These are phyloP conservation scores for Athelia sp. DNA, from an alignment of 1,284 basidiomycete species.

Conservation along the genomic window DNA sequence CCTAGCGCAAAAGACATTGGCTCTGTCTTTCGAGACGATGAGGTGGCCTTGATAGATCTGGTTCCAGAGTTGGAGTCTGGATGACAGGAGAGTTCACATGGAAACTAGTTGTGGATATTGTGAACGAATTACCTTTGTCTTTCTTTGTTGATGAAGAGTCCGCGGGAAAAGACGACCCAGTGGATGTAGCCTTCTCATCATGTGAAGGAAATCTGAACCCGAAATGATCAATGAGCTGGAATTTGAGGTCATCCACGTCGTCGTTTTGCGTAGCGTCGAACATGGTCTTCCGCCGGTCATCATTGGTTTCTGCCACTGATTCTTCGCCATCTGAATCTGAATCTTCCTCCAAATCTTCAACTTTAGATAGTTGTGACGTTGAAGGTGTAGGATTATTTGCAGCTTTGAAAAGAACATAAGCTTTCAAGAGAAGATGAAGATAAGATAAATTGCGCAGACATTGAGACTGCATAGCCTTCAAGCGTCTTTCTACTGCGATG, in stretches of 20 bases:
- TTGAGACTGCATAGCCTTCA: constrained; percentile 37
- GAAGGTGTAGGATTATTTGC: constrained; percentile 11
- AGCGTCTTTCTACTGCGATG: constrained; percentile 59
- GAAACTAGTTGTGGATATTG: neutral
- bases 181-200: constrained; percentile 10
- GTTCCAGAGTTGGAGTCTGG: neutral
- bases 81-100: neutral
- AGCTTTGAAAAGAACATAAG: constrained; percentile 15
- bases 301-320: constrained; percentile 47
- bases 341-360: constrained; percentile 19
- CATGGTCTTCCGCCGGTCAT: constrained; percentile 45
- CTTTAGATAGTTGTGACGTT: constrained; percentile 3
- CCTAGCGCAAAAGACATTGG: constrained; percentile 21
- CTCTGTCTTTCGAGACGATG: neutral
- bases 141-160: constrained; percentile 1
- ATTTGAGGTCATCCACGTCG: constrained; percentile 29
- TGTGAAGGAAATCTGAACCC: constrained; percentile 30
- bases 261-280: constrained; percentile 34
- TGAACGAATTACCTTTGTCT: constrained; percentile 7
- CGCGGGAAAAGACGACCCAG: constrained; percentile 6
- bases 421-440: constrained; percentile 7
- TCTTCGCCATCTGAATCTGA: constrained; percentile 29
- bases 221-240: constrained; percentile 43
- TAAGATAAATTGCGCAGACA: neutral
- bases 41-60: neutral